Conservation (phyloP, 495 filamentous ascomycete genomes). For the Apodospora peruviana region DNA sequence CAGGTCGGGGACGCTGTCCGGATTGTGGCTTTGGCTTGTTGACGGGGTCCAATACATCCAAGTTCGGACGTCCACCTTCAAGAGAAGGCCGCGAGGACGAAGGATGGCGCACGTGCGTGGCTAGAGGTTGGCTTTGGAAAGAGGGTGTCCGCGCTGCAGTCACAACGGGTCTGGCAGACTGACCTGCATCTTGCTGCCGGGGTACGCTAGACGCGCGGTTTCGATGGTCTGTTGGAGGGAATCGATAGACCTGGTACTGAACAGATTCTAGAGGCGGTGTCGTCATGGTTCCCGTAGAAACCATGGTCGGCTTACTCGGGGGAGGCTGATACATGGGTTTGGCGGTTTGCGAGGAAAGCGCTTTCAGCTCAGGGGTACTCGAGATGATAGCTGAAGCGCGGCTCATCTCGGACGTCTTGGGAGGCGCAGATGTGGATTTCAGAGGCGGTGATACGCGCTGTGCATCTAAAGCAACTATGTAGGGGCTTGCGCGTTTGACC, state of each 20-base stretch:
- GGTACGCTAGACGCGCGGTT: constrained; percentile 53
- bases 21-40: constrained; percentile 20
- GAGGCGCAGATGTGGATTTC: constrained; percentile 32
- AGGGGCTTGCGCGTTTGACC: constrained; percentile 19
- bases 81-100: constrained; percentile 77
- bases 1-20: constrained; percentile 20
- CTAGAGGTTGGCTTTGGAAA: constrained; percentile 46
- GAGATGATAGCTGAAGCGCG: constrained; percentile 48
- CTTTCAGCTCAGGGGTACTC: constrained; percentile 47
- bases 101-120: constrained; percentile 38
- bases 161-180: constrained; percentile 27
- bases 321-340: constrained; percentile 51
- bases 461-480: constrained; percentile 7
- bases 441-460: constrained; percentile 20
- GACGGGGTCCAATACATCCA: constrained; percentile 54
- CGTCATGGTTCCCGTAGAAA: constrained; percentile 95
- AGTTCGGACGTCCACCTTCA: constrained; percentile 62
- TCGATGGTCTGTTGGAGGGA: constrained; percentile 47
- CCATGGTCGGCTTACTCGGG: constrained; percentile 61
- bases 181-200: constrained; percentile 31
- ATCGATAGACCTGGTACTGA: constrained; percentile 56
- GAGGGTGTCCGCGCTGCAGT: constrained; percentile 32
- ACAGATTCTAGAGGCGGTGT: constrained; percentile 57
- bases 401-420: constrained; percentile 39
- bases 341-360: constrained; percentile 40